A percentile compares a stretch with the other conserved stretches of the same genome.
Evolutionary conservation across 2,329 filamentous ascomycete species (phyloP).

Genomic region (Karstenula rhodostoma): DNA sequence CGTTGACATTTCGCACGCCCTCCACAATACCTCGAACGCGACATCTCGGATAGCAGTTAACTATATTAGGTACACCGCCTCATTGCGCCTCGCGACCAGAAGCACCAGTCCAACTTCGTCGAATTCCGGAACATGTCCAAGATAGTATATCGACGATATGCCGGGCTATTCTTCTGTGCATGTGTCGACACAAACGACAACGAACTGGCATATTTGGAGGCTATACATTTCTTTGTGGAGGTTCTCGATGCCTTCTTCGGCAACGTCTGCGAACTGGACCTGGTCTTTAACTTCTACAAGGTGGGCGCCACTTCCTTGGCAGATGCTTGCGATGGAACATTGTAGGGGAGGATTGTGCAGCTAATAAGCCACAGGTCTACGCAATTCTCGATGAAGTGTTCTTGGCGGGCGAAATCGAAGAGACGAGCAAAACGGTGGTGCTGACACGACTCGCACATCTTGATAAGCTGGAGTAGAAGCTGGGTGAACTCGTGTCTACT

Average conservation of each 20-base stretch:
- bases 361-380: constrained; percentile 71
- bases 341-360: background rate
- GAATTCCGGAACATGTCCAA: constrained; percentile 88
- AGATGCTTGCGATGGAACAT: background rate
- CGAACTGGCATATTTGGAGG: constrained; percentile 94
- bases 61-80: constrained; percentile 85
- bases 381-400: constrained; percentile 99
- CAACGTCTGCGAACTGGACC: constrained; percentile 97
- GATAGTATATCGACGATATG: constrained; percentile 96
- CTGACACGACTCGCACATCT: constrained; percentile 92
- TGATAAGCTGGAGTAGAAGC: constrained; percentile 83
- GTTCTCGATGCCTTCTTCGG: constrained; percentile 98
- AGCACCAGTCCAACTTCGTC: constrained; percentile 99
- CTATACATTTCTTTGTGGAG: constrained; percentile 99
- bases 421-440: constrained; percentile 98
- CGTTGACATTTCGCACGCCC: background rate
- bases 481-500: background rate
- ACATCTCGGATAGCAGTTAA: constrained; percentile 5
- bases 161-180: constrained; percentile 98
- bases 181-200: constrained; percentile 99
- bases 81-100: constrained; percentile 96
- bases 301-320: constrained; percentile 48
- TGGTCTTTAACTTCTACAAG: constrained; percentile 79
- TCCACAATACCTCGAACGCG: constrained; percentile 5
- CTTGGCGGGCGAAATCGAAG: constrained; percentile 95